Evolutionary conservation across 2,329 filamentous ascomycete species (phyloP), one percentile per base, ranked within the genome.

Genomic region (Aspergillus neoniger): DNA sequence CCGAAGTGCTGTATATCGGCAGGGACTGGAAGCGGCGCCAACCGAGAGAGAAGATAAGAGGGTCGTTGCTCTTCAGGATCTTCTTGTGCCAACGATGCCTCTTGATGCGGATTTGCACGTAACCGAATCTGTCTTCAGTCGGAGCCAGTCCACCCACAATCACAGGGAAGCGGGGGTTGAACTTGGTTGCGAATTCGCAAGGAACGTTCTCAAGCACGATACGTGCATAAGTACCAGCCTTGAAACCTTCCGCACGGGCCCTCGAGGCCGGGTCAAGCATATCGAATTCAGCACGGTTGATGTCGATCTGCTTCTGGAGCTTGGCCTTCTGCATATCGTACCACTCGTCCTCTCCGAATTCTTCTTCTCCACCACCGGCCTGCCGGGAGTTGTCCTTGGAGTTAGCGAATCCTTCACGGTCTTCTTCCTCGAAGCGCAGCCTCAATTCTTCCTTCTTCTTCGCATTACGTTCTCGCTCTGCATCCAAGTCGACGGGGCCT

Each of bases 51-150:
- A 99, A 95, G 74, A 99, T 96, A 55, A 99, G 84, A 15, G 95
- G 96, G 72, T 99, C 95, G 74, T 96, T 96, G 36, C 92, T 98
- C 82, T 99, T 99, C 67, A 99, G 83, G 68, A 98, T 98, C 82
- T 95, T 96, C 85, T 97, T 97, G 81, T 99, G 95, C 96, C 96
- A 99, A 67, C 95, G 85, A 76, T 99, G 95, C 57, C 92, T 86
- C 85, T 99, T 99, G 82, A 99, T 96, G 54, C 96, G 88, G 60
- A 97, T 89, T 77, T 99, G 95, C 8, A 98, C 89, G 73, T 91
- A 98, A 8, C 95, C 96, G 74, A 96, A 97, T 54, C 96, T 88
- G 76, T 98, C 93, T 77, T 99, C 95, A 0, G 94, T 97, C 7
- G 95, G 86, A 10, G 92, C 90, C 41, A 99, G 83, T n/a, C 95